phyloP scores from a whole-genome alignment of 371 early-diverging fungal genomes.

The Sanchytrium tribonematis region DNA sequence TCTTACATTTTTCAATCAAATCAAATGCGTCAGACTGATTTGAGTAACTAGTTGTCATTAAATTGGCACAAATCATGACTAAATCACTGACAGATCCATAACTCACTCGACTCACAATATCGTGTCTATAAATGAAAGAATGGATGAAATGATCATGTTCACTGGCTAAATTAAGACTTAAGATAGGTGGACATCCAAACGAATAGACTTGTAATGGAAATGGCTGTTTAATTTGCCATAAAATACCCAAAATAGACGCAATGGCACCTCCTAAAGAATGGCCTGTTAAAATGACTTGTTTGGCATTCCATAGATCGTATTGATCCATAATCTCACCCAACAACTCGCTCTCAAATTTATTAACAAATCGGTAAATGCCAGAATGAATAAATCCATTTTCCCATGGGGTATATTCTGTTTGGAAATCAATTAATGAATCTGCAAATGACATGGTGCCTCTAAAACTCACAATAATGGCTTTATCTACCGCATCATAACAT shows the following conservation, averaged over 20 bases:
- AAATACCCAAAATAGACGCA: background rate
- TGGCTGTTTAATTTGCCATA: background rate
- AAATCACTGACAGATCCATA: background rate
- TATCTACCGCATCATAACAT: background rate
- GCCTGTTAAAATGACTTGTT: background rate
- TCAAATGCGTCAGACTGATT: background rate
- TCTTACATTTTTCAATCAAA: background rate
- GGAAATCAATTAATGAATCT: background rate
- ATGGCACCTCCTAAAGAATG: background rate
- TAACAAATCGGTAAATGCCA: background rate
- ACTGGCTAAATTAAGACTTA: background rate
- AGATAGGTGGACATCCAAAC: background rate
- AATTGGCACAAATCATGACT: background rate
- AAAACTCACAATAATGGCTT: background rate
- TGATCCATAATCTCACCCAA: background rate
- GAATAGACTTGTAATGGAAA: background rate
- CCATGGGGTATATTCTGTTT: background rate
- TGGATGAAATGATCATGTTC: background rate
- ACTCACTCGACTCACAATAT: background rate
- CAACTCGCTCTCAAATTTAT: background rate
- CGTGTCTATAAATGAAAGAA: background rate
- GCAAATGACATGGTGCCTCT: background rate
- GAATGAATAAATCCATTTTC: background rate
- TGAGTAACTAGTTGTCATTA: background rate
- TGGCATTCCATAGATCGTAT: background rate